These are phyloP conservation scores for Cryptococcus deneoformans DNA, from an alignment of 1,284 basidiomycete species.

Conservation along the genomic window DNA sequence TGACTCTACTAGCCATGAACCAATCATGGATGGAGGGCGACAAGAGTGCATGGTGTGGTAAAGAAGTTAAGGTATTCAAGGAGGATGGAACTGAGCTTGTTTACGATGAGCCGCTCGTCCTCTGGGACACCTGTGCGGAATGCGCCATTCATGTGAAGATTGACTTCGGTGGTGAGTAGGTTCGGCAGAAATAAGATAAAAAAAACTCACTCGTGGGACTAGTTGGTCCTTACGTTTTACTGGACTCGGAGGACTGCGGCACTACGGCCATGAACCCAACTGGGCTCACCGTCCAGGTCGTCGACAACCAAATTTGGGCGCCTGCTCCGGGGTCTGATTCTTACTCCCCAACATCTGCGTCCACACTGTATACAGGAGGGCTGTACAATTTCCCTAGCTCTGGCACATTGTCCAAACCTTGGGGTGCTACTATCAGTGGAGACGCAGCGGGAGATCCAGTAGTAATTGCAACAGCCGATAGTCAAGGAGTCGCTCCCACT, in stretches of 20 bases:
- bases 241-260: background rate
- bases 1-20: slow-evolving; percentile 5
- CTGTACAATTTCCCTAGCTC: slow-evolving; percentile 2
- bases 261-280: background rate
- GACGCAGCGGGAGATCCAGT: background rate
- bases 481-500: background rate
- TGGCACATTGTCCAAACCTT: background rate
- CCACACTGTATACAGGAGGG: slow-evolving; percentile 3
- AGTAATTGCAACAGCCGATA: background rate
- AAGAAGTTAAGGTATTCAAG: slow-evolving; percentile 9
- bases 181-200: background rate
- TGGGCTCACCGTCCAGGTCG: slow-evolving; percentile 2
- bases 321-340: background rate
- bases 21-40: slow-evolving; percentile 5
- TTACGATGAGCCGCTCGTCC: slow-evolving; percentile 22
- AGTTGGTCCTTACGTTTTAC: background rate
- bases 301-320: slow-evolving; percentile 11
- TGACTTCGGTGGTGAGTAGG: slow-evolving; percentile 12
- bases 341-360: slow-evolving; percentile 1
- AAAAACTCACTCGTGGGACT: background rate
- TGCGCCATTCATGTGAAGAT: slow-evolving; percentile 13
- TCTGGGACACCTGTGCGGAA: slow-evolving; percentile 25
- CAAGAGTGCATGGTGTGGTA: slow-evolving; percentile 12
- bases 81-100: slow-evolving; percentile 1
- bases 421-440: slow-evolving; percentile 4